A percentile compares a stretch with the other conserved stretches of the same genome.
These are phyloP conservation scores for Ophiostoma quercus DNA, from an alignment of 2,329 filamentous ascomycete genomes.

Conservation along the genomic window DNA sequence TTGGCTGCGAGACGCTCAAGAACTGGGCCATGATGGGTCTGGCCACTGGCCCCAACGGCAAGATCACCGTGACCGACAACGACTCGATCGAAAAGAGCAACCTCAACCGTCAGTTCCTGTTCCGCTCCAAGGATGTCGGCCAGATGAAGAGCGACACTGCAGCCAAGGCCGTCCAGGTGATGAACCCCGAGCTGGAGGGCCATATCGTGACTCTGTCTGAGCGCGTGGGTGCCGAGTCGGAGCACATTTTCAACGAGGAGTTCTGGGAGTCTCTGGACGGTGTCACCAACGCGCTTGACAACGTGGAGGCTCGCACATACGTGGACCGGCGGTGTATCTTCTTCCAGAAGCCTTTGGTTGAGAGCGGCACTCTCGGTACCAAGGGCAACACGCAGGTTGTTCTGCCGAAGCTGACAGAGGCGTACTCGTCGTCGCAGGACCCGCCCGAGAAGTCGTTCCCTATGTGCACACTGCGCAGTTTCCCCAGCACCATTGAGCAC, in stretches of 20 bases:
- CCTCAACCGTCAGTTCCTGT: conserved; percentile 93
- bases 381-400: conserved; percentile 99
- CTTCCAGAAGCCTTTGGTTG: conserved; percentile 93
- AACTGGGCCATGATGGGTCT: conserved; percentile 99
- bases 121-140: conserved; percentile 88
- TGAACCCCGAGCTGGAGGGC: conserved; percentile 88
- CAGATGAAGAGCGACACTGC: conserved; percentile 96
- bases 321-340: conserved; percentile 95
- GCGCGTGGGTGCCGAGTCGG: conserved; percentile 84
- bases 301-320: conserved; percentile 93
- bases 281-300: conserved; percentile 95
- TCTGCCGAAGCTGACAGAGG: conserved; percentile 85
- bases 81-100: conserved; percentile 99
- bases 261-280: conserved; percentile 87
- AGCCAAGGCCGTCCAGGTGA: conserved; percentile 78
- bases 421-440: conserved; percentile 91
- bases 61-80: conserved; percentile 93
- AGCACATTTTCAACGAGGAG: conserved; percentile 86
- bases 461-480: conserved; percentile 95
- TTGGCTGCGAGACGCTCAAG: conserved; percentile 98
- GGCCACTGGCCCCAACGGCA: conserved; percentile 78
- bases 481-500: conserved; percentile 97
- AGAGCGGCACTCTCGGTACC: conserved; percentile 96
- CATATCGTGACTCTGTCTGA: conserved; percentile 85
- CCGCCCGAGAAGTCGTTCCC: conserved; percentile 98